These are phyloP conservation scores for Shiraia sp. DNA, from an alignment of 2,329 filamentous ascomycete genomes.

Conservation along the genomic window DNA sequence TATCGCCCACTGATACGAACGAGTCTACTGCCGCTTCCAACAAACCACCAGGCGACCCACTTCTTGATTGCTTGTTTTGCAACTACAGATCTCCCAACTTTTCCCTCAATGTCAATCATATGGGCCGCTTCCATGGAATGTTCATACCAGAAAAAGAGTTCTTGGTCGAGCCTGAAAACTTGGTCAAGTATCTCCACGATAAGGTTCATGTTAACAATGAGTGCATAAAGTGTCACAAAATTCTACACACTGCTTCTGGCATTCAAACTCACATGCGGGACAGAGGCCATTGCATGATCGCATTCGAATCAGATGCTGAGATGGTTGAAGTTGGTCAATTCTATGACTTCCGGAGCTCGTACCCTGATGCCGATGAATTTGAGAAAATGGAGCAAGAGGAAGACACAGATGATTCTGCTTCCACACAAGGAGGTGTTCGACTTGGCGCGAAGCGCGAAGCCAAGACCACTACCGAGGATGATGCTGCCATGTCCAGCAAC, in stretches of 20 bases:
- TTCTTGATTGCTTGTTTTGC: slow-evolving; percentile 81
- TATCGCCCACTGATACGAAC: slow-evolving; percentile 37
- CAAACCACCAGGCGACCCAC: slow-evolving; percentile 43
- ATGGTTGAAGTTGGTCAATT: slow-evolving; percentile 94
- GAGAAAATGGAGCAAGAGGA: slow-evolving; percentile 54
- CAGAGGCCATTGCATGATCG: slow-evolving; percentile 95
- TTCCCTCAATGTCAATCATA: slow-evolving; percentile 79
- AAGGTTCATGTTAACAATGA: slow-evolving; percentile 81
- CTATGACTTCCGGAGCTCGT: slow-evolving; percentile 96
- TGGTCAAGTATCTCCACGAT: slow-evolving; percentile 76
- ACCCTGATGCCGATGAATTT: slow-evolving; percentile 75
- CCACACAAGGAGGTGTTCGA: slow-evolving; percentile 65
- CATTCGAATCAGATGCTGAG: slow-evolving; percentile 83
- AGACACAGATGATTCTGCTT: slow-evolving; percentile 51
- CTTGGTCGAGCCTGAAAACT: slow-evolving; percentile 77
- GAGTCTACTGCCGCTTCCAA: slow-evolving; percentile 40
- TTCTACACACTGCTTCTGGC: slow-evolving; percentile 75
- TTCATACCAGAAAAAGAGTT: slow-evolving; percentile 91
- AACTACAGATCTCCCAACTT: slow-evolving; percentile 79
- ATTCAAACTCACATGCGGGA: slow-evolving; percentile 97
- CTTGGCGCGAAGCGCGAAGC: slow-evolving; percentile 64
- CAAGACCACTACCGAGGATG: slow-evolving; percentile 43
- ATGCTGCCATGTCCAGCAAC: slow-evolving; percentile 49
- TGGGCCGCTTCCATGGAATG: slow-evolving; percentile 92
- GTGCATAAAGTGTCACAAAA: slow-evolving; percentile 86